Conservation (phyloP, 805 yeast genomes). For the Metschnikowia baotianmanensis region DNA sequence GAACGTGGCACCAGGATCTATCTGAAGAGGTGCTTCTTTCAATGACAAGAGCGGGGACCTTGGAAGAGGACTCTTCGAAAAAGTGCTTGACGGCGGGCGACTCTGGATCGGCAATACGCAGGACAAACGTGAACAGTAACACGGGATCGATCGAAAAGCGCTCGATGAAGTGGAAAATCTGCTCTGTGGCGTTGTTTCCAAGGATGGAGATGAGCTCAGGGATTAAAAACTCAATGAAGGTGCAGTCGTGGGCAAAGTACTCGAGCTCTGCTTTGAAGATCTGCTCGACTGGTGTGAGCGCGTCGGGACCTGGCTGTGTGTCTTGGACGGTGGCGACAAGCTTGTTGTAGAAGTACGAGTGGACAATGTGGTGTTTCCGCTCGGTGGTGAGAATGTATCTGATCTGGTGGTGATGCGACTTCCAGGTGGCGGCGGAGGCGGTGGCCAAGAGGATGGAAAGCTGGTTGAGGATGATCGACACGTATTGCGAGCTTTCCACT, state of each 20-base stretch:
- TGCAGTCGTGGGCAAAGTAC: slow-evolving; percentile 25
- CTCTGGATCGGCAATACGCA: slow-evolving; percentile 24
- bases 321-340: slow-evolving; percentile 12
- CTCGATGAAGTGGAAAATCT: slow-evolving; percentile 21
- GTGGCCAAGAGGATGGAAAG: slow-evolving; percentile 50
- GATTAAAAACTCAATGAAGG: slow-evolving; percentile 24
- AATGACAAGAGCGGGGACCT: slow-evolving; percentile 25
- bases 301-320: slow-evolving; percentile 1
- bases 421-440: slow-evolving; percentile 40
- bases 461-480: slow-evolving; percentile 49
- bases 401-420: slow-evolving; percentile 42
- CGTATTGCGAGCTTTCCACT: slow-evolving; percentile 17
- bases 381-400: slow-evolving; percentile 37
- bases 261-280: slow-evolving; percentile 28
- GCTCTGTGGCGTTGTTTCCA: slow-evolving; percentile 11
- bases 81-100: slow-evolving; percentile 22
- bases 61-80: slow-evolving; percentile 26
- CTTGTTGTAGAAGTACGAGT: slow-evolving; percentile 13
- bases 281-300: slow-evolving; percentile 24
- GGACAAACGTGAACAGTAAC: slow-evolving; percentile 29
- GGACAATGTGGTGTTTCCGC: slow-evolving; percentile 11
- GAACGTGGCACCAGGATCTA: slow-evolving; percentile 29
- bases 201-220: slow-evolving; percentile 22
- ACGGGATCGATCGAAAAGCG: slow-evolving; percentile 28
- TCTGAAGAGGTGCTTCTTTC: slow-evolving; percentile 22